These are phyloP conservation scores for Salix purpurea DNA, from an alignment of 345 rosid species.

Conservation along the genomic window DNA sequence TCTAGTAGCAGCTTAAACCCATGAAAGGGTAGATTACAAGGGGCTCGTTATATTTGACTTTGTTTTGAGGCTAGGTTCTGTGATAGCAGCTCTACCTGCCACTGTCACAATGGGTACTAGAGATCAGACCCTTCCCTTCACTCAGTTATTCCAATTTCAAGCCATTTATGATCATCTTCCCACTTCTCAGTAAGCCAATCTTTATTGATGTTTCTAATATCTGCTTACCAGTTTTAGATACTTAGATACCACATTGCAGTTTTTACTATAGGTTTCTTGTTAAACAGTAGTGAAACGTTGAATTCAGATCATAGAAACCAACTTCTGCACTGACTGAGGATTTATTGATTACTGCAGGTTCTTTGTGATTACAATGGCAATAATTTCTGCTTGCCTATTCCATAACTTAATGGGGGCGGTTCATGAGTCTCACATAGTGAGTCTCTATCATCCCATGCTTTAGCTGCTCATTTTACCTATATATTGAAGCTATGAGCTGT, in stretches of 20 bases:
- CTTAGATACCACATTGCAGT: not conserved
- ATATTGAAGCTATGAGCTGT: too few species aligned
- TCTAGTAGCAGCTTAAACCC: not conserved
- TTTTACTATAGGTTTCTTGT: not conserved
- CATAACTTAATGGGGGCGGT: too few species aligned
- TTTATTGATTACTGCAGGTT: conserved; percentile 48
- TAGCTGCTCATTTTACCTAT: too few species aligned
- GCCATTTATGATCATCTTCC: conserved; percentile 76
- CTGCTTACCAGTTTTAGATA: not conserved
- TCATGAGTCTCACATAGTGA: too few species aligned
- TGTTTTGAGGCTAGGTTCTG: conserved; percentile 59
- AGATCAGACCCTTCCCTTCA: conserved; percentile 72
- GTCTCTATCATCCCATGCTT: too few species aligned
- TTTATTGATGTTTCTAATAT: too few species aligned
- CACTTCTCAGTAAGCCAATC: conserved; percentile 46
- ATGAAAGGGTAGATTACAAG: conserved; percentile 30
- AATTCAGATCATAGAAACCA: not conserved
- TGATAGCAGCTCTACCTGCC: conserved; percentile 45
- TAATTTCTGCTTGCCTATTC: conserved; percentile 17
- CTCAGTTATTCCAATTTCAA: conserved; percentile 84
- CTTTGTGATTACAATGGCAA: conserved; percentile 62
- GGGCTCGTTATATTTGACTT: conserved; percentile 71
- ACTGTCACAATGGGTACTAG: conserved; percentile 63
- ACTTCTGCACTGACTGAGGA: not conserved
- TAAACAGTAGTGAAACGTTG: not conserved